Base-by-base conservation (phyloP, 2,329 filamentous ascomycete species). In the Epichloe baconii region DNA sequence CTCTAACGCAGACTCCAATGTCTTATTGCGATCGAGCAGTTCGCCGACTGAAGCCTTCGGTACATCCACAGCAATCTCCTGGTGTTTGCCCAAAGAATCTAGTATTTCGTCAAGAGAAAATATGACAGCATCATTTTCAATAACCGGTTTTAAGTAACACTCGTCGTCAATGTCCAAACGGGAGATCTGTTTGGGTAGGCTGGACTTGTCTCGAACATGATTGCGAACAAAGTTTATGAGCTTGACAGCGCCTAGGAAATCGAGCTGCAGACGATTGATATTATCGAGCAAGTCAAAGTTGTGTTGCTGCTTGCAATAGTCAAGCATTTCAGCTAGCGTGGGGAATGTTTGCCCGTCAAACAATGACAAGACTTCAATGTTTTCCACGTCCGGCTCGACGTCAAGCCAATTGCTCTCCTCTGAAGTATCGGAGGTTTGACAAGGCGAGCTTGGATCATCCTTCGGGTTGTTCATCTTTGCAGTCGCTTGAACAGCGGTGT, bases 81-180 rank as follows among this genome's bases (percentile, higher is more conserved):
- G 69, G 10, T 76, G 73, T 17, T 55, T 52, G 43, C 73, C 70
- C 19, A 17, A 23, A 23, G 48, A 47, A 48, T 66, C 64, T 12
- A 95, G 72, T 12, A 71, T 56, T 55, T 96, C 93, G 56, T 95
- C 91, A 19, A 98, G 74, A 51, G 80, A 86, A 63, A 94, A 89
- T 35, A 98, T 79, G 49, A 97, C 72, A 4, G 90, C 86, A 64
- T 98, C 93, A 58, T 96, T 88, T 53, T 93, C 84, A 7, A 98
- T 70, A 4, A 89, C 83, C 0, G 93, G 93, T 62, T 86, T 85
- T 53, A 98, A 74, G 62, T 83, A 94, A 56, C 78, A 76, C 56
- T 97, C 91, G 54, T 88, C 80, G n/a, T 81, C 75, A 55, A 96
- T 82, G 26, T 81, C 73, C 2, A 73, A 70, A 37, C 71, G 71